A percentile compares a stretch with the other conserved stretches of the same genome.
phyloP scores from a whole-genome alignment of 2,329 filamentous ascomycete species.

The Ophiocordyceps robertsii region DNA sequence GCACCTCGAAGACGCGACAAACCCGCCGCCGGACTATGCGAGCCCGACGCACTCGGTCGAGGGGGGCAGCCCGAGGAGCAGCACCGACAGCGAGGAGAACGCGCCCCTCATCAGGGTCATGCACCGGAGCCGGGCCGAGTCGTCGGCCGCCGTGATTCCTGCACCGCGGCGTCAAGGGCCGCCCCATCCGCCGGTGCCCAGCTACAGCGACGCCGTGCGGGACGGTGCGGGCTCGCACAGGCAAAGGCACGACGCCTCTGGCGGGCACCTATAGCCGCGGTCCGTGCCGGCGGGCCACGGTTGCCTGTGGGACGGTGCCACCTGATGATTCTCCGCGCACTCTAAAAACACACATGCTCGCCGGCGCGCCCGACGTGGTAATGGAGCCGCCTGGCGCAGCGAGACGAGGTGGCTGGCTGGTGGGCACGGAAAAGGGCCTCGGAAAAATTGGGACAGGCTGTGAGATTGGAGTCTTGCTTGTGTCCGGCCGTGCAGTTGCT shows the following conservation, averaged over 20 bases:
- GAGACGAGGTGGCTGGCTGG: too few species aligned
- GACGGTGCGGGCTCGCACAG: slow-evolving; percentile 26
- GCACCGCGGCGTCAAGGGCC: slow-evolving; percentile 3
- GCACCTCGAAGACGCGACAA: slow-evolving; percentile 39
- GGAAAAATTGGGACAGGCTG: too few species aligned
- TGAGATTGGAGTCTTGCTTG: too few species aligned
- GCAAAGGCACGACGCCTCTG: slow-evolving; percentile 1
- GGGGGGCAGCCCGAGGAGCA: slow-evolving; percentile 38
- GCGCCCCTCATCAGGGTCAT: slow-evolving; percentile 36
- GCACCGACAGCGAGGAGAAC: slow-evolving; percentile 44
- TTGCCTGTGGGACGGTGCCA: background rate
- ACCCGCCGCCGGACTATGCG: slow-evolving; percentile 59
- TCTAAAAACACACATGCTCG: too few species aligned
- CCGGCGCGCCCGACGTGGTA: too few species aligned
- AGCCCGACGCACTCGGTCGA: slow-evolving; percentile 50
- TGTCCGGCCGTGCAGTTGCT: too few species aligned
- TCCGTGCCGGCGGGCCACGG: background rate
- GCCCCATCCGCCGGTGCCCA: slow-evolving; percentile 57
- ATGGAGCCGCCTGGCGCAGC: too few species aligned
- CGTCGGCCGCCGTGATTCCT: slow-evolving; percentile 17
- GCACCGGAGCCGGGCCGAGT: slow-evolving; percentile 36
- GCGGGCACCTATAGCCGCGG: background rate
- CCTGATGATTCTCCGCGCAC: background rate
- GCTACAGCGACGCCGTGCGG: slow-evolving; percentile 62
- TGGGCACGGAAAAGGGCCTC: too few species aligned